A percentile compares a stretch with the other conserved stretches of the same genome.
These are phyloP conservation scores for Podaxis sp. DNA, from an alignment of 768 basidiomycete species.

Conservation along the genomic window DNA sequence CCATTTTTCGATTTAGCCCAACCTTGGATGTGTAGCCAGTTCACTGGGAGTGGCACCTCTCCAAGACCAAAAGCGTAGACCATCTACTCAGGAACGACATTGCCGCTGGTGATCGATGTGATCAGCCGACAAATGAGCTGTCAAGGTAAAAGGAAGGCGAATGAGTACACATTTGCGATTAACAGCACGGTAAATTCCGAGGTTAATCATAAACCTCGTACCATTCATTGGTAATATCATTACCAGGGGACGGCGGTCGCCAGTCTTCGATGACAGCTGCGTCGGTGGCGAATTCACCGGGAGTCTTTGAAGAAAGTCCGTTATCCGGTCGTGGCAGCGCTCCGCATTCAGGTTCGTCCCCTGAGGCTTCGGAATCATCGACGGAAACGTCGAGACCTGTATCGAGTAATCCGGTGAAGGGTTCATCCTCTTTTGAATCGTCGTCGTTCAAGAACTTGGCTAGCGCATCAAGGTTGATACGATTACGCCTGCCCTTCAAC, in stretches of 20 bases:
- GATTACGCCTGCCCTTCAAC: conserved; percentile 22
- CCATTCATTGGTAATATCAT: conserved; percentile 16
- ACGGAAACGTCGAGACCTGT: conserved; percentile 11
- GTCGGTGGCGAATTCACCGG: conserved; percentile 3
- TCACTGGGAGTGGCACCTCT: background rate
- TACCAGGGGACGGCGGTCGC: conserved; percentile 31
- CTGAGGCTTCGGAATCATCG: conserved; percentile 14
- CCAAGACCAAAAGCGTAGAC: background rate
- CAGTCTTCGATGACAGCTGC: conserved; percentile 42
- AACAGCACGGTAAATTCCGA: background rate
- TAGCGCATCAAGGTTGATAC: conserved; percentile 57
- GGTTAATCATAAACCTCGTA: conserved; percentile 37
- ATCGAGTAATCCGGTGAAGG: conserved; percentile 14
- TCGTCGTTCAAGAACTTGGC: conserved; percentile 40
- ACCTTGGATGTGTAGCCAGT: background rate
- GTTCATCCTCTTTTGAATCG: conserved; percentile 22
- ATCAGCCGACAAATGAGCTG: background rate
- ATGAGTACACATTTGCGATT: background rate
- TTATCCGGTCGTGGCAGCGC: background rate
- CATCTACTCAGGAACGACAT: background rate
- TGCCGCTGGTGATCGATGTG: background rate
- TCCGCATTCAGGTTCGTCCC: background rate
- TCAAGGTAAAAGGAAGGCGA: background rate
- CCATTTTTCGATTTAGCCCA: conserved; percentile 1
- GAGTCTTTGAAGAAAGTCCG: background rate